Conservation (phyloP, 129 eudicot species). For the Pulicaria dysenterica region DNA sequence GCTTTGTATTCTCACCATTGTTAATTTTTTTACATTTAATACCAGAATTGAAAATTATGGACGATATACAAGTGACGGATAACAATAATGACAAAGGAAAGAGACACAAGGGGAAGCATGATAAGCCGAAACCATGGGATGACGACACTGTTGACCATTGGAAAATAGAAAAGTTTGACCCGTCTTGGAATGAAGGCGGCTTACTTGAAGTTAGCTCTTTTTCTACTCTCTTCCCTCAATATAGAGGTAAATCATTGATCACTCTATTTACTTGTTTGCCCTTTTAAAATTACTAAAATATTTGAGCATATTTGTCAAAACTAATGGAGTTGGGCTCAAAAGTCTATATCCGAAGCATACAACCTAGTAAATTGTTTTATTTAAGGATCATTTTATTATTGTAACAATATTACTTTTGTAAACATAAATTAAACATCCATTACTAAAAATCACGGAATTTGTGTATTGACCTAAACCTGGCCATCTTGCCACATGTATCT, state of each 20-base stretch:
- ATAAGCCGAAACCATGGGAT: constrained; percentile 95
- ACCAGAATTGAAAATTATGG: constrained; percentile 15
- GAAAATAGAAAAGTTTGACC: constrained; percentile 79
- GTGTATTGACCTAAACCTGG: no score
- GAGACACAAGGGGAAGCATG: constrained; percentile 95
- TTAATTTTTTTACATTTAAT: background rate
- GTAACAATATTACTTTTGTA: no score
- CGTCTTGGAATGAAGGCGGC: constrained; percentile 69
- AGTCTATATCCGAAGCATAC: no score
- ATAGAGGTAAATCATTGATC: constrained; percentile 58
- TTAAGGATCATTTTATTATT: no score
- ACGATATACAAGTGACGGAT: constrained; percentile 11
- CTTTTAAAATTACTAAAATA: background rate
- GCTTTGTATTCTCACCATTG: background rate
- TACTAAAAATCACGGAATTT: no score
- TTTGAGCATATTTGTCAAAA: background rate
- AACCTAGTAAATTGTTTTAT: no score
- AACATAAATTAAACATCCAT: no score
- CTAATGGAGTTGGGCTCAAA: no score
- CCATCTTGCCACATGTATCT: no score
- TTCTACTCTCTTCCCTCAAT: constrained; percentile 91
- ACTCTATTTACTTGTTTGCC: background rate
- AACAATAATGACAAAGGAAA: constrained; percentile 13
- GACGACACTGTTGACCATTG: no score
- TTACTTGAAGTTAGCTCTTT: constrained; percentile 88